Evolutionary conservation across 495 filamentous ascomycete genomes (phyloP), one percentile per base, ranked within the genome.

Genomic region (Penicillium daleae): DNA sequence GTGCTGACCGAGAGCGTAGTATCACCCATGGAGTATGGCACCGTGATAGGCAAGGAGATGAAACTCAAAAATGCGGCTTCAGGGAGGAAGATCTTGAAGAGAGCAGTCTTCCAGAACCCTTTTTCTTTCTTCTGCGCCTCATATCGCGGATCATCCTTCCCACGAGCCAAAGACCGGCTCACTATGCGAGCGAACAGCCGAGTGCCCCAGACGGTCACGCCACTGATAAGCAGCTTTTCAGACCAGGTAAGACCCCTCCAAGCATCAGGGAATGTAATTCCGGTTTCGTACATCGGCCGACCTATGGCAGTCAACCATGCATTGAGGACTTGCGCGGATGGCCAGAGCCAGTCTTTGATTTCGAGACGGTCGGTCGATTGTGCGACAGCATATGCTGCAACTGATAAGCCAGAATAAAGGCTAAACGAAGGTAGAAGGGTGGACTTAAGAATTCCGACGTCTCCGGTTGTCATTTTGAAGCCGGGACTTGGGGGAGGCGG

Each of bases 251-350:
- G 67, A 3, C 71, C 70, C 5, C 60, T 60, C 67, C 80, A 83
- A 6, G 82, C 82, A 32, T 71, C 63, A 0, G 57, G 46, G 3
- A 84, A 50, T 0, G 83, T 70, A 33, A 81, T 54, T 2, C 78
- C 74, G 9, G 76, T 62, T 46, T 72, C 66, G 27, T 78, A 65
- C 17, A 84, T 70, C 1, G 71, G 76, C 21, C 72, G 73, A 37
- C 85, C 82, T 53, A 87, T 64, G 40, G 85, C 82, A 56, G 74
- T 80, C 82, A 82, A 85, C 85, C 85, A 87, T 6, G 81, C 85
- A 66, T 85, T 86, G 59, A 76, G 59, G 29, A 86, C 79, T 66
- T 82, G 83, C 21, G 70, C 79, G 3, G 75, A 68, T 0, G 84
- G 82, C 85, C 85, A 87, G 29, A 82, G 66, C 76, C 80, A 82